Evolutionary conservation across 192 early-diverging fungal genomes (phyloP), one percentile per base, ranked within the genome.

Genomic region (Backusella liffmaniae): DNA sequence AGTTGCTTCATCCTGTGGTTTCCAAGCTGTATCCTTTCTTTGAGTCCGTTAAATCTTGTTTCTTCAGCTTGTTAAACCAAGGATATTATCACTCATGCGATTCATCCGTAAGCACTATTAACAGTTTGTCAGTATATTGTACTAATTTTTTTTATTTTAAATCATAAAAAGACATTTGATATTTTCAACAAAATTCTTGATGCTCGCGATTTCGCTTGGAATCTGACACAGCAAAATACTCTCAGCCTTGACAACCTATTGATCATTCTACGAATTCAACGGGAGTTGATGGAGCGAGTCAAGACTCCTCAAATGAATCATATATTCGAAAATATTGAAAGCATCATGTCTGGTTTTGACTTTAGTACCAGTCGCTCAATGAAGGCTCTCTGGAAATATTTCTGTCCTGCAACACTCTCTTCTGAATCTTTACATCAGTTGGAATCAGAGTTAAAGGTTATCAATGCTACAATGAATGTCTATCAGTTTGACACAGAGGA

Each of bases 181-280:
- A 3, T 44, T 0, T 49, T 88, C 34, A 77, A 86, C 41, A 67
- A 80, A 34, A 80, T 92, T 49, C 76, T 92, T 18, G 89, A 89
- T 67, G 75, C 84, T 65, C 83, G 84, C 42, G 82, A 87, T 51
- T 85, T 83, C 69, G 77, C 91, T 42, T 89, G 88, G 88, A 56
- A 79, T 16, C 67, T 82, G 0, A 74, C 86, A 39, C 82, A 87
- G 44, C 49, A 73, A 1, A 42, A 66, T 37, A 78, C 76, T 16
- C 73, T 90, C 23, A 82, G 82, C 36, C 80, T 91, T 36, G 91
- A 89, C 18, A 83, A 88, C 37, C 73, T 91, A 16, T 80, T 87
- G 77, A 84, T 89, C 15, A 75, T 85, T 16, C 69, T 89, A 15
- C 82, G 85, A 66, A 80, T 88, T 71, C 75, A 86, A 68, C 26